Base-by-base conservation (phyloP, 2,329 filamentous ascomycete genomes). In the Rosellinia necatrix region DNA sequence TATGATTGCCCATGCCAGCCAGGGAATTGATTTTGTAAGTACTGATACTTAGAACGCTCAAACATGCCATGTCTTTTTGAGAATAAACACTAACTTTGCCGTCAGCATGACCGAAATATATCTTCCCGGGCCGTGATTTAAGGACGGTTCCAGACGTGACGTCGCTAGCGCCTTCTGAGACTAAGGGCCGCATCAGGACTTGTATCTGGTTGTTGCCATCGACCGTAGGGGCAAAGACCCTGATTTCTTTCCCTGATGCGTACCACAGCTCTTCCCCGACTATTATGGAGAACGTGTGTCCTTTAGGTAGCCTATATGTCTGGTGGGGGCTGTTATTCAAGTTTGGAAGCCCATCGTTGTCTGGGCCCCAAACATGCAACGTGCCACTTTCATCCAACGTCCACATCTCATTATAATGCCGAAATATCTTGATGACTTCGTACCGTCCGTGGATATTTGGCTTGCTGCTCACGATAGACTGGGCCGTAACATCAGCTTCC, bases 61-160 rank as follows among this genome's bases (percentile, higher is more conserved):
- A 69, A 66, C 91, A 96, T 0, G 85, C 76, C 69, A 89, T 94
- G 66, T 92, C 86, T 21, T 79, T 81, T 21, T 84, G 84, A 10
- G 91, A 93, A 73, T 96, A 97, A n/a, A 97, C 86, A 56, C 90
- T 94, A 52, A 99, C 85, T 71, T 97, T 97, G 43, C 94, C 94
- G 71, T 99, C 94, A 10, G 84, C 85, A 70, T 99, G 94, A 1
- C 94, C 94, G 64, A 99, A 88, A 71, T 92, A 96, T 1, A 96
- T 87, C 60, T 88, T 86, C 53, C 90, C 89, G 0, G 88, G 86
- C 41, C 92, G 84, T 21, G 87, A 86, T 47, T 84, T 87, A 27
- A 96, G 80, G 49, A 87, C 81, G 2, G 92, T 84, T 4, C 92
- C 93, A 0, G 91, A 91, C 1, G 91, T 96, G 12, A 99, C 86